Percentiles rank a stretch among this genome's conserved stretches.
These are phyloP conservation scores for Lagenaria siceraria DNA, from an alignment of 306 rosid genomes.

Conservation along the genomic window DNA sequence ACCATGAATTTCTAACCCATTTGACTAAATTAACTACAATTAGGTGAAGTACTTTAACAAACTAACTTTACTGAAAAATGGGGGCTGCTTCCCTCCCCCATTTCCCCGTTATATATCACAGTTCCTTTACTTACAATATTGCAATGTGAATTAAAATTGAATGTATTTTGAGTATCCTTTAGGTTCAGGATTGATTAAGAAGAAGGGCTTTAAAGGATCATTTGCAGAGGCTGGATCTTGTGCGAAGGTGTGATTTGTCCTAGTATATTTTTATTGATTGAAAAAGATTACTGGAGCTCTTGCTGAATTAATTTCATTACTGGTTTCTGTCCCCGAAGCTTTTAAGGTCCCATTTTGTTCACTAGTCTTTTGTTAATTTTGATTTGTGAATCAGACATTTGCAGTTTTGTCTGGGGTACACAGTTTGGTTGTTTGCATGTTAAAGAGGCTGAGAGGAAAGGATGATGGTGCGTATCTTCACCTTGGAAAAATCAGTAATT, in stretches of 20 bases:
- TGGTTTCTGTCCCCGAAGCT: neutral
- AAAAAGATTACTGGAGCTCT: neutral
- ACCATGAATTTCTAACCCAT: neutral
- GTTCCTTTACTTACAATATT: neutral
- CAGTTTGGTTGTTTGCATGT: conserved; percentile 86
- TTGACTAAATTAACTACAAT: neutral
- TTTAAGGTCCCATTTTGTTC: neutral
- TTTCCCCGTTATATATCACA: neutral
- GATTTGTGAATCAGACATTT: conserved; percentile 47
- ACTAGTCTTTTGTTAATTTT: neutral
- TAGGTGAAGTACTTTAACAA: neutral
- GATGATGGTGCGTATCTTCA: conserved; percentile 57
- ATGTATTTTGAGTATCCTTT: conserved; percentile 13
- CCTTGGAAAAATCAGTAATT: neutral
- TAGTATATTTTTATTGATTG: neutral
- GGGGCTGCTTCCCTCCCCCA: neutral
- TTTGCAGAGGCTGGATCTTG: conserved; percentile 74
- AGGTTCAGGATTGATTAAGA: conserved; percentile 85
- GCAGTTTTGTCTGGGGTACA: conserved; percentile 98
- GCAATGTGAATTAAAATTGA: neutral
- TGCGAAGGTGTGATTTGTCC: conserved; percentile 53
- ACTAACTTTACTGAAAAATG: neutral
- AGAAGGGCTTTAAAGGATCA: conserved; percentile 90
- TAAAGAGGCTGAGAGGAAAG: conserved; percentile 87
- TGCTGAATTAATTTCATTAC: neutral